Evolutionary conservation across 1,139 yeast genomes (phyloP), one percentile per base, ranked within the genome.

Genomic region (Debaryomyces coudertii): DNA sequence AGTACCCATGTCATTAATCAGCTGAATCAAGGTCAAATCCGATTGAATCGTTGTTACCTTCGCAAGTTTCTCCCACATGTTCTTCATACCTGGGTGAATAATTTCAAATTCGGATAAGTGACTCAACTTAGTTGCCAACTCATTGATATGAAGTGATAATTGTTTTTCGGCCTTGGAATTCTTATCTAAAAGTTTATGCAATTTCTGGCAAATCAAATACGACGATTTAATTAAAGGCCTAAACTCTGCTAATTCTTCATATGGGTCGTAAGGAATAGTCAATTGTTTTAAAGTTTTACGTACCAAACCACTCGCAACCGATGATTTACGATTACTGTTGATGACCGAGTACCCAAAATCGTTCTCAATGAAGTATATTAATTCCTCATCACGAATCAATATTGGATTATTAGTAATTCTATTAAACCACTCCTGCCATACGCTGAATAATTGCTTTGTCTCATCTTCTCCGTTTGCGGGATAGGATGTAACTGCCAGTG

Each of bases 201-300:
- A 68, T 42, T 82, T 85, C 50, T 79, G 82, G 5, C 85, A 70
- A 23, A 68, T 66, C 46, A 83, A 72, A 61, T 90, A 88, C n/a
- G 88, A 76, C 11, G 85, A 78, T 64, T 95, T 93, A 36, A 92
- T 84, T 56, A 86, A 60, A 1, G 99, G 99, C 49, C 99, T 73
- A 63, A 92, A 89, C 43, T 80, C 86, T 1, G 95, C 93, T 49
- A 93, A 76, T 49, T 86, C 95, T 34, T 78, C 76, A 42, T 83
- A 85, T 40, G 90, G 95, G 65, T 95, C 99, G 57, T 85, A 88
- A 0, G 99, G 99, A 1, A 95, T 89, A 24, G 89, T 86, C 46
- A 92, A 77, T 62, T 93, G 99, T 62, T 93, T 93, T 59, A 93
- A 76, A 2, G 98, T 92, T 62, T 87, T 88, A 43, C 99, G 79